phyloP scores from a whole-genome alignment of 1,139 yeast species.

The Geotrichum restrictum region DNA sequence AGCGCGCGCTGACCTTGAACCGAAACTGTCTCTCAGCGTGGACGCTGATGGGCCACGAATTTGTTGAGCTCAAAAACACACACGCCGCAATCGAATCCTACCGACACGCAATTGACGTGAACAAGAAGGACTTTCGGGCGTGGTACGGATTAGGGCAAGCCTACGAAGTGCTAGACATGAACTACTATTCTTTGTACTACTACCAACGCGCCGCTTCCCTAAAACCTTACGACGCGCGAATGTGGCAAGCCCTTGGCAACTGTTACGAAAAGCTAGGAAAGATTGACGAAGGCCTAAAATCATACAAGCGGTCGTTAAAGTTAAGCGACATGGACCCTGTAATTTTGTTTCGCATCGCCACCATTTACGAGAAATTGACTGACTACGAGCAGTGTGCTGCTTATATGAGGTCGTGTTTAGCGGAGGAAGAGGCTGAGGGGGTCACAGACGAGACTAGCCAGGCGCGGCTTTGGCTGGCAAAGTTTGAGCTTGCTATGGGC shows the following conservation, averaged over 20 bases:
- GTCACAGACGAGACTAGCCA: slow-evolving; percentile 69
- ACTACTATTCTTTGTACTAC: slow-evolving; percentile 83
- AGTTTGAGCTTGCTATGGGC: slow-evolving; percentile 53
- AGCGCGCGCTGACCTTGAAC: slow-evolving; percentile 79
- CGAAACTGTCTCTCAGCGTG: slow-evolving; percentile 85
- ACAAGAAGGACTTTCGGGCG: slow-evolving; percentile 86
- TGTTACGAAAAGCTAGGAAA: slow-evolving; percentile 81
- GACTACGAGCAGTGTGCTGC: slow-evolving; percentile 53
- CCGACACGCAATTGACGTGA: slow-evolving; percentile 86
- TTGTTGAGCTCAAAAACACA: slow-evolving; percentile 89
- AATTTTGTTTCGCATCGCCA: slow-evolving; percentile 65
- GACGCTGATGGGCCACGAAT: slow-evolving; percentile 99
- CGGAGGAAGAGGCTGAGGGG: slow-evolving; percentile 56
- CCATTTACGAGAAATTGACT: slow-evolving; percentile 55
- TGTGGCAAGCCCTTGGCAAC: slow-evolving; percentile 95
- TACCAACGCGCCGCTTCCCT: slow-evolving; percentile 87
- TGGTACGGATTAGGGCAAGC: slow-evolving; percentile 99
- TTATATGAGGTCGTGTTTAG: slow-evolving; percentile 73
- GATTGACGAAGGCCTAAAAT: slow-evolving; percentile 57
- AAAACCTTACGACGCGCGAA: slow-evolving; percentile 83
- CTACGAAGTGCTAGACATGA: slow-evolving; percentile 94
- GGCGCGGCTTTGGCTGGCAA: slow-evolving; percentile 86
- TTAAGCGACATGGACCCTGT: slow-evolving; percentile 49
- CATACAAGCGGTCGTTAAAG: slow-evolving; percentile 49
- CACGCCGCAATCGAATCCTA: slow-evolving; percentile 98